Evolutionary conservation across 2,329 filamentous ascomycete genomes (phyloP).

Genomic region (Septoria petroselini): DNA sequence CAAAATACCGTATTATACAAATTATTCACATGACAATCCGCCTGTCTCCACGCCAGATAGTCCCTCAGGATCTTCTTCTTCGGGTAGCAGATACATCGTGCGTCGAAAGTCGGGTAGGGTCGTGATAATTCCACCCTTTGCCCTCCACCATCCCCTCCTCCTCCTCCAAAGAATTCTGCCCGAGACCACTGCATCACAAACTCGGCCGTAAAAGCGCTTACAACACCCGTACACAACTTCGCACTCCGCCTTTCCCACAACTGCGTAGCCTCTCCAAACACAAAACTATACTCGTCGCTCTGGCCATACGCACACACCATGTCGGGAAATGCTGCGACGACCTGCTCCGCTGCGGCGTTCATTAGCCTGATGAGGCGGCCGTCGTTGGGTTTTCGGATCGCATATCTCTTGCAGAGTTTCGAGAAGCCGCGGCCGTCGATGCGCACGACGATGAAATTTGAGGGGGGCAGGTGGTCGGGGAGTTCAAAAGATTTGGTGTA

Average conservation of each 20-base stretch:
- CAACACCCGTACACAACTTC: slow-evolving; percentile 88
- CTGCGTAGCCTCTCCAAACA: slow-evolving; percentile 59
- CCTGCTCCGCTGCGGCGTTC: slow-evolving; percentile 85
- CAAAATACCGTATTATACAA: slow-evolving; percentile 98
- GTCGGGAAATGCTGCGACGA: slow-evolving; percentile 79
- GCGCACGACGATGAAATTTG: slow-evolving; percentile 93
- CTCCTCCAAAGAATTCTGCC: slow-evolving; percentile 57
- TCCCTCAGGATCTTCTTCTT: slow-evolving; percentile 77
- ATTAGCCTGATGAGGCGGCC: slow-evolving; percentile 82
- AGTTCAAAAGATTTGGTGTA: slow-evolving; percentile 92
- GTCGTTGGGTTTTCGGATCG: slow-evolving; percentile 91
- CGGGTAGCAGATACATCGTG: slow-evolving; percentile 85
- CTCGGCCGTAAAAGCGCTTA: slow-evolving; percentile 89
- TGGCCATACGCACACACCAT: slow-evolving; percentile 86
- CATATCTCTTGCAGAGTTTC: slow-evolving; percentile 61
- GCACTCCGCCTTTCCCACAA: slow-evolving; percentile 83
- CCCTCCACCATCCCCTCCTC: background rate
- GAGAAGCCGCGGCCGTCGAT: slow-evolving; percentile 94
- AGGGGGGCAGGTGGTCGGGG: slow-evolving; percentile 72
- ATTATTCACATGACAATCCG: slow-evolving; percentile 98
- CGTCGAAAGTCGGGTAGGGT: slow-evolving; percentile 87
- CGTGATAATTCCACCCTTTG: slow-evolving; percentile 57
- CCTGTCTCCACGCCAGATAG: slow-evolving; percentile 96
- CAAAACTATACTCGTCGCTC: slow-evolving; percentile 85
- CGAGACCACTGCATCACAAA: slow-evolving; percentile 76